Evolutionary conservation across 192 early-diverging fungal genomes (phyloP).

Genomic region (Podila verticillata): DNA sequence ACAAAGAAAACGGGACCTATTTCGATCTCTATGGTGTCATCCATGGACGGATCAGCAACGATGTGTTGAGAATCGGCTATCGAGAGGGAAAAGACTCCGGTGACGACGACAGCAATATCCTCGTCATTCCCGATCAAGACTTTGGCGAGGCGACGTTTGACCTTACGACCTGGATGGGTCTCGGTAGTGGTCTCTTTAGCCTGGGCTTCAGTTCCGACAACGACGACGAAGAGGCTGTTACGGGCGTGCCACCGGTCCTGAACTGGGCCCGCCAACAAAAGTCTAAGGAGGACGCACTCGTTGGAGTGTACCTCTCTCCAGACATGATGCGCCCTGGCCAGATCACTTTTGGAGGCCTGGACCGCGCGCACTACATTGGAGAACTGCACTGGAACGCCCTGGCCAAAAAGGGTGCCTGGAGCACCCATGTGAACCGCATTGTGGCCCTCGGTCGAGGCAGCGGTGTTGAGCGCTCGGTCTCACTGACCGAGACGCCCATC

Average conservation of each 20-base stretch:
- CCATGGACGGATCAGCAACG: conserved; percentile 1
- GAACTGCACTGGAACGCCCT: conserved; percentile 87
- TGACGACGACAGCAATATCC: too few species aligned
- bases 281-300: conserved; percentile 82
- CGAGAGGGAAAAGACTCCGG: too few species aligned
- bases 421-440: too few species aligned
- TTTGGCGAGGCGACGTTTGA: conserved; percentile 16
- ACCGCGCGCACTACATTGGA: conserved; percentile 74
- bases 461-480: too few species aligned
- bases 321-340: conserved; percentile 20
- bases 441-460: too few species aligned
- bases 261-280: conserved; percentile 78
- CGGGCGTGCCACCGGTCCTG: conserved; percentile 91
- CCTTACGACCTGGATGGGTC: conserved; percentile 65
- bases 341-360: conserved; percentile 79
- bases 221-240: conserved; percentile 78
- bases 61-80: conserved; percentile 3
- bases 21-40: conserved; percentile 56
- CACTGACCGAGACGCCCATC: too few species aligned
- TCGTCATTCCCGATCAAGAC: neutral
- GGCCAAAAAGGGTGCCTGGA: conserved; percentile 49
- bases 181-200: conserved; percentile 88
- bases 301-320: conserved; percentile 85
- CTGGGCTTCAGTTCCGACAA: conserved; percentile 92
- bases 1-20: conserved; percentile 82